Percentiles rank a stretch among this genome's conserved stretches.
phyloP scores from a whole-genome alignment of 2,329 filamentous ascomycete species.

The Botrytis fragariae region DNA sequence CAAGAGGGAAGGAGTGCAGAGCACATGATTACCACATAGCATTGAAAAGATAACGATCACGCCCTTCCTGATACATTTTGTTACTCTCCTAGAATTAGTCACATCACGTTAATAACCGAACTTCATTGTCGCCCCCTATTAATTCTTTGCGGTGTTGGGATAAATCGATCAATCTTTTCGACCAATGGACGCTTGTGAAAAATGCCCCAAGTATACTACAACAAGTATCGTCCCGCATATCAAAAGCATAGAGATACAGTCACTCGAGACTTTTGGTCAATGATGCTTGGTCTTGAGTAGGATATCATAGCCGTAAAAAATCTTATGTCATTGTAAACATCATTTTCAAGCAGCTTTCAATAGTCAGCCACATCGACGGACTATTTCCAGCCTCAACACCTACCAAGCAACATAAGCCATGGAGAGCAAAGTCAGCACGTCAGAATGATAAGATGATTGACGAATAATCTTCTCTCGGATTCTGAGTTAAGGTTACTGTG shows the following conservation, averaged over 20 bases:
- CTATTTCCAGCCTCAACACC: background rate
- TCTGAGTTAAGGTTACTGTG: background rate
- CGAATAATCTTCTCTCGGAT: background rate
- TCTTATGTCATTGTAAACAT: constrained; percentile 5
- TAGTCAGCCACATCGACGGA: background rate
- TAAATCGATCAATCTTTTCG: background rate
- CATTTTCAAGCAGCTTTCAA: background rate
- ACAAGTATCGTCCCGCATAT: background rate
- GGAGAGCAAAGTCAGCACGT: background rate
- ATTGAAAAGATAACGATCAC: background rate
- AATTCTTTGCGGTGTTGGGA: background rate
- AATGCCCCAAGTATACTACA: background rate
- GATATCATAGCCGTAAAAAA: background rate
- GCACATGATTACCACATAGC: background rate
- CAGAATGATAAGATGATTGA: background rate
- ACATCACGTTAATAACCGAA: background rate
- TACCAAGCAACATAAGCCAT: background rate
- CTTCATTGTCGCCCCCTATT: background rate
- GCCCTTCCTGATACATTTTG: background rate
- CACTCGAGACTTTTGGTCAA: background rate
- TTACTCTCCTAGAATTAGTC: background rate
- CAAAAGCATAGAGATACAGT: background rate
- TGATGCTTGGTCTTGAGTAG: background rate
- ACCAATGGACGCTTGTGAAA: background rate
- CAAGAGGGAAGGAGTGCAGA: background rate